phyloP scores from a whole-genome alignment of 2,329 filamentous ascomycete species.

The Diplodia scrobiculata region DNA sequence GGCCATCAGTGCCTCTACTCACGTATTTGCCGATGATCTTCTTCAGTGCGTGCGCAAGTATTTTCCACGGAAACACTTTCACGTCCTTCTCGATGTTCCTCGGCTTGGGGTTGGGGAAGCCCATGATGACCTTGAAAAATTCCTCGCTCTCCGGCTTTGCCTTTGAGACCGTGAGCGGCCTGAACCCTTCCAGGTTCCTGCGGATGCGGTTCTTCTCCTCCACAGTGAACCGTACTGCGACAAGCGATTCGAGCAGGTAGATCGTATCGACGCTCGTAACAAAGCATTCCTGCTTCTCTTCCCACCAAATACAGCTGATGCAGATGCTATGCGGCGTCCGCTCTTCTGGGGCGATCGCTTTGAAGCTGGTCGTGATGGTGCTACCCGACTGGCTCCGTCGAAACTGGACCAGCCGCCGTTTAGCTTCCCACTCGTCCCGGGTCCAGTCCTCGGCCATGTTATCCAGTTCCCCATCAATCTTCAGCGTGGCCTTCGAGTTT shows the following conservation, averaged over 20 bases:
- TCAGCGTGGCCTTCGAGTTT: conserved; percentile 74
- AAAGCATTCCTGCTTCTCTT: conserved; percentile 84
- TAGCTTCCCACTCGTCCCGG: conserved; percentile 74
- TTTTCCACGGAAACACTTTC: conserved; percentile 97
- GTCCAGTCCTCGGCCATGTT: conserved; percentile 83
- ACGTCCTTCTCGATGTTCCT: conserved; percentile 99
- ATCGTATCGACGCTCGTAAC: conserved; percentile 98
- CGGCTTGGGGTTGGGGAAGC: conserved; percentile 90
- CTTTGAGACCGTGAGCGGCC: conserved; percentile 90
- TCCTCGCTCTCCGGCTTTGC: conserved; percentile 88
- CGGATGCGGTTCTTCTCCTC: conserved; percentile 99
- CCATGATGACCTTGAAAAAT: conserved; percentile 99
- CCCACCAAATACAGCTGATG: conserved; percentile 98
- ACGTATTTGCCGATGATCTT: conserved; percentile 99
- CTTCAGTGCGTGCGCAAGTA: conserved; percentile 80
- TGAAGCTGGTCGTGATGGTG: conserved; percentile 78
- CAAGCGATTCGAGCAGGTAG: conserved; percentile 85
- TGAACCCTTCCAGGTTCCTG: conserved; percentile 91
- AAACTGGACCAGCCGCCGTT: conserved; percentile 86
- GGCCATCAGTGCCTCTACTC: conserved; percentile 43
- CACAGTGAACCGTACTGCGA: conserved; percentile 83
- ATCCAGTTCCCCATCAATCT: conserved; percentile 82
- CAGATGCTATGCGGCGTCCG: conserved; percentile 82
- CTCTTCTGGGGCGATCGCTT: conserved; percentile 75
- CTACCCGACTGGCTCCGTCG: conserved; percentile 78